These are phyloP conservation scores for Chaetomiaceae sp. DNA, from an alignment of 2,329 filamentous ascomycete species.

Conservation along the genomic window DNA sequence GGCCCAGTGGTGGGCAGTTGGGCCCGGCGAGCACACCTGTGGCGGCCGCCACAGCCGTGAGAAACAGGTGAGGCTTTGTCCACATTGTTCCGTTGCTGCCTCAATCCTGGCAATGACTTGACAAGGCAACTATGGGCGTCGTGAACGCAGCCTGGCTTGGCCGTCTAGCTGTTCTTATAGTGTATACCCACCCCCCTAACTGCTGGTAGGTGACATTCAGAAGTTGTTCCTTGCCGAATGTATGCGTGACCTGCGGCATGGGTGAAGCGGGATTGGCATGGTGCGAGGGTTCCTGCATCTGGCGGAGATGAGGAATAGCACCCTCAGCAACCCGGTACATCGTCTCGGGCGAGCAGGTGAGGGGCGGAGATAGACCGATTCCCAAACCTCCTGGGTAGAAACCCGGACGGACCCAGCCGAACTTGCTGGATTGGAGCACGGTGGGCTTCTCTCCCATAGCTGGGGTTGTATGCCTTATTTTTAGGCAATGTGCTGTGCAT, in stretches of 20 bases:
- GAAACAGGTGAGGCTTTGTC: not conserved
- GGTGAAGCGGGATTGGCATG: not conserved
- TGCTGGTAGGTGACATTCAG: no score
- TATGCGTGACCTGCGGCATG: no score
- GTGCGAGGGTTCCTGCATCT: not conserved
- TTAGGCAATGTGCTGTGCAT: not conserved
- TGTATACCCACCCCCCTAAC: no score
- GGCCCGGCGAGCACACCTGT: constrained; percentile 18
- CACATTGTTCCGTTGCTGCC: not conserved
- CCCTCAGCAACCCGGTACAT: no score
- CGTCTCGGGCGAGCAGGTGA: no score
- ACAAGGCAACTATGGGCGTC: not conserved
- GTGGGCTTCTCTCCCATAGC: no score
- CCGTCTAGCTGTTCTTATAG: not conserved
- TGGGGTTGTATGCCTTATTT: constrained; percentile 1
- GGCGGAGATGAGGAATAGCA: not conserved
- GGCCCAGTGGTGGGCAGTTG: constrained; percentile 32
- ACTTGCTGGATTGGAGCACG: not conserved
- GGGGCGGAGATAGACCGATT: not conserved
- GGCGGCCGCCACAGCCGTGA: constrained; percentile 21
- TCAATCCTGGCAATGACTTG: not conserved
- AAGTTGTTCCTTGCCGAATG: no score
- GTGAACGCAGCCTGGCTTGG: not conserved
- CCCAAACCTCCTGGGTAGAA: not conserved
- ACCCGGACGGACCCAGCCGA: not conserved